Base-by-base conservation (phyloP, 352 stramenopile genomes). In the Phytopythium chamaehyphon region DNA sequence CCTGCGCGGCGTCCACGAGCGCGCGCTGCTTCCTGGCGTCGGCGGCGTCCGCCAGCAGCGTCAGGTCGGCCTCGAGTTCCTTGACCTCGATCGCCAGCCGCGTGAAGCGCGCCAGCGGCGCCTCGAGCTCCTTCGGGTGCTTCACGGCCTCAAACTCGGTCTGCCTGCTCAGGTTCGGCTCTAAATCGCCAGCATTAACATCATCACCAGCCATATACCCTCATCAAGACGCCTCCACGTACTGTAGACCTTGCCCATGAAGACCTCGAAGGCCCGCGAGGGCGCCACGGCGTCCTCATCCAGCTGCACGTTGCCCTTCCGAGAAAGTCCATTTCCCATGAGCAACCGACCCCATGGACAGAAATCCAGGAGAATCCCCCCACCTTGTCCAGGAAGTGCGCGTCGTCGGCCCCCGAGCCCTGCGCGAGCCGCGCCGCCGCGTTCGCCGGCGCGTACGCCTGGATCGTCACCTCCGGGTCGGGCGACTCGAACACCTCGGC, bases 201-300 rank as follows among this genome's bases (percentile, higher is more conserved):
- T 44, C 19, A 54, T 54, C 23, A 23, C 18, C 22, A 21, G 22
- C 5, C 11, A n/a, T n/a, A n/a, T n/a, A n/a, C n/a, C n/a, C n/a
- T n/a, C n/a, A n/a, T n/a, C n/a, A n/a, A n/a, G n/a, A n/a, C n/a
- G n/a, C 6, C 44, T 6, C 5, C 37, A 71, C 64, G 57, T 44
- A 90, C 80, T 88, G 66, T 90, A 90, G 35, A 90, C 66, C 70
- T 88, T 90, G 61, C 80, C 80, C 80, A 90, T 90, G 47, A 90
- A 90, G 6, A 73, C 80, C 47, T 88, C 80, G 19, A 90, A 90
- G 22, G 80, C 80, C 52, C 80, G 62, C 10, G 60, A 70, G 11
- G 75, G 71, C 16, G 68, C 54, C 6, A 90, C 44, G 23, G 64
- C 61, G 11, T 71, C 61, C 54, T 87, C 77, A 53, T 86, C 76